Base-by-base conservation (phyloP, 768 basidiomycete species). In the Krasilnikovozyma curviuscula region DNA sequence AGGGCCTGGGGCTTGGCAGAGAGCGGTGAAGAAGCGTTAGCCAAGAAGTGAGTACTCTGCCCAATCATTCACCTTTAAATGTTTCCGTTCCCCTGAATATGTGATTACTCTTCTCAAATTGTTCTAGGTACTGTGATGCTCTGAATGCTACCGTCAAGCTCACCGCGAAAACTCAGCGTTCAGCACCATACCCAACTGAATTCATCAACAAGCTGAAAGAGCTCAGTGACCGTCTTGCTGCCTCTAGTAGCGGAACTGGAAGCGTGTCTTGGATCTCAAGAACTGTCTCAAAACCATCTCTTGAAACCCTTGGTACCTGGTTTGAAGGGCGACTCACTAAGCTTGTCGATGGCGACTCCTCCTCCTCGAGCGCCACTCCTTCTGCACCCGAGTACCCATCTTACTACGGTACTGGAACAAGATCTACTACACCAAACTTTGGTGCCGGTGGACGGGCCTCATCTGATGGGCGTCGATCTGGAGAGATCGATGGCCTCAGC, bases 291-390 rank as follows among this genome's bases (percentile, higher is more conserved):
- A 86, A 89, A 57, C 88, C 93, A 2, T 91, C 83, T 52, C 71
- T 97, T 39, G 88, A 95, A 61, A 79, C 78, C 29, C 76, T 97
- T 41, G 82, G 88, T 24, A 79, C 77, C 37, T 95, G 88, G 80
- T 70, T 97, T 23, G 91, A 86, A 65, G 81, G 83, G 12, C 75
- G 81, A 16, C 75, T 98, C 59, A 85, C 85, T 14, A 89, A 89
- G 60, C 78, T 98, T 56, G 86, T 98, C 51, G 83, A 89, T 8
- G 93, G 91, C 2, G 88, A 93, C 44, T n/a, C n/a, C n/a, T n/a
- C n/a, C n/a, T n/a, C n/a, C n/a, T n/a, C n/a, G n/a, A n/a, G n/a
- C n/a, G n/a, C n/a, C n/a, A n/a, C n/a, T n/a, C n/a, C n/a, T n/a
- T n/a, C n/a, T n/a, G n/a, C n/a, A n/a, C n/a, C n/a, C n/a, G n/a